Percentiles rank a stretch among this genome's conserved stretches.
Evolutionary conservation across 225 moss, liverwort and hornwort genomes (phyloP).

Genomic region (Antitrichia curtipendula): DNA sequence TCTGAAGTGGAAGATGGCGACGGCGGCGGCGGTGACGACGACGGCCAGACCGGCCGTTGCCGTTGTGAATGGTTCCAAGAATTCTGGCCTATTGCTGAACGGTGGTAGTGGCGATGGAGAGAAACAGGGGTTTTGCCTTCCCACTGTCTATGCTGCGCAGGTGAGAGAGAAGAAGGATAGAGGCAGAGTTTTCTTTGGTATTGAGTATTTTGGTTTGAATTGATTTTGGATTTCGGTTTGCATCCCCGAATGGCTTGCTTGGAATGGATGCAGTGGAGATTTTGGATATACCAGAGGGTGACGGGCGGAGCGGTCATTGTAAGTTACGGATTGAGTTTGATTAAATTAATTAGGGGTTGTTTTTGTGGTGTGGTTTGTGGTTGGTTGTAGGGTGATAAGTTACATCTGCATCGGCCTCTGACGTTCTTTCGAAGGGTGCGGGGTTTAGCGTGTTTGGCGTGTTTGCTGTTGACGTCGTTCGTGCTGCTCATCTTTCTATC

Average conservation of each 20-base stretch:
- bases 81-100: not conserved
- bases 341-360: not conserved
- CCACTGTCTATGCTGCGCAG: not conserved
- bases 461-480: constrained; percentile 64
- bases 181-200: not conserved
- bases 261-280: not conserved
- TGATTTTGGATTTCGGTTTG: not conserved
- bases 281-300: not conserved
- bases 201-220: not conserved
- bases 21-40: not conserved
- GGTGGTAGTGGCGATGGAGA: not conserved
- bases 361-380: not conserved
- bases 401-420: constrained; percentile 58
- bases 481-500: constrained; percentile 35
- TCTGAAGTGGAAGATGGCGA: not conserved
- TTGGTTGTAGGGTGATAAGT: constrained; percentile 14
- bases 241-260: not conserved
- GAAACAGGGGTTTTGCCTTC: not conserved
- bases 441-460: constrained; percentile 59
- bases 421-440: constrained; percentile 67
- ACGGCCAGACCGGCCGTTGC: not conserved
- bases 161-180: not conserved
- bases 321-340: not conserved
- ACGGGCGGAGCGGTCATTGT: not conserved
- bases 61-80: not conserved